Evolutionary conservation across 306 rosid species (phyloP).

Genomic region (Hippophae rhamnoides): DNA sequence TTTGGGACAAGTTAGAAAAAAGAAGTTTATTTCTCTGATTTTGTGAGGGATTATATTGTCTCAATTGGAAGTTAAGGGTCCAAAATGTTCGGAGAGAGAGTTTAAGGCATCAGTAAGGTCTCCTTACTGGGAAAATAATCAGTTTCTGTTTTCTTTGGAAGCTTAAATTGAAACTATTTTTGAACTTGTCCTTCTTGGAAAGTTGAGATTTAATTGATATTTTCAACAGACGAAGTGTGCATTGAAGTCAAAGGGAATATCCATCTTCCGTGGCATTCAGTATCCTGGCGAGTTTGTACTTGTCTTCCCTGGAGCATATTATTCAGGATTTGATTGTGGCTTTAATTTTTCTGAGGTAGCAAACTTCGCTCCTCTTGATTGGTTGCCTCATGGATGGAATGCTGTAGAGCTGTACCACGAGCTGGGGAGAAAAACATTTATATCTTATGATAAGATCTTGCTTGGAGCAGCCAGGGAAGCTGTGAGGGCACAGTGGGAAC

Average conservation of each 20-base stretch:
- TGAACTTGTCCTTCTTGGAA: neutral
- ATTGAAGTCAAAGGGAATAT: slow-evolving; percentile 57
- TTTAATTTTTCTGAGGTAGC: slow-evolving; percentile 66
- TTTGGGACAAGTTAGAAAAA: too few relatives aligned
- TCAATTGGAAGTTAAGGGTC: too few relatives aligned
- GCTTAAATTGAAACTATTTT: too few relatives aligned
- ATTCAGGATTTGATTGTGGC: slow-evolving; percentile 77
- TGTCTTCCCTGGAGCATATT: slow-evolving; percentile 62
- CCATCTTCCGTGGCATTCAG: slow-evolving; percentile 72
- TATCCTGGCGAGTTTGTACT: slow-evolving; percentile 68
- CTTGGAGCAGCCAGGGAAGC: slow-evolving; percentile 76
- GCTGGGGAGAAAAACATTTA: slow-evolving; percentile 47
- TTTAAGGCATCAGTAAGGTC: too few relatives aligned
- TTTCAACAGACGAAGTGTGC: neutral
- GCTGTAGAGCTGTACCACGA: slow-evolving; percentile 48
- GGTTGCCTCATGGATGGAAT: slow-evolving; percentile 73
- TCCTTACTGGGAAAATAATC: too few relatives aligned
- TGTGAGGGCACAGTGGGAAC: slow-evolving; percentile 68
- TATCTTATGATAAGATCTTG: slow-evolving; percentile 71
- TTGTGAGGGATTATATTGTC: too few relatives aligned
- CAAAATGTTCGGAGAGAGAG: too few relatives aligned
- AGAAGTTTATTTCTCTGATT: too few relatives aligned
- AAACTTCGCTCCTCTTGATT: slow-evolving; percentile 70
- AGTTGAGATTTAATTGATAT: slow-evolving; percentile 7
- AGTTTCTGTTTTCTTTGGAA: too few relatives aligned